Base-by-base conservation (phyloP, 1,284 basidiomycete species). In the Neotropicomus parvogracilis region DNA sequence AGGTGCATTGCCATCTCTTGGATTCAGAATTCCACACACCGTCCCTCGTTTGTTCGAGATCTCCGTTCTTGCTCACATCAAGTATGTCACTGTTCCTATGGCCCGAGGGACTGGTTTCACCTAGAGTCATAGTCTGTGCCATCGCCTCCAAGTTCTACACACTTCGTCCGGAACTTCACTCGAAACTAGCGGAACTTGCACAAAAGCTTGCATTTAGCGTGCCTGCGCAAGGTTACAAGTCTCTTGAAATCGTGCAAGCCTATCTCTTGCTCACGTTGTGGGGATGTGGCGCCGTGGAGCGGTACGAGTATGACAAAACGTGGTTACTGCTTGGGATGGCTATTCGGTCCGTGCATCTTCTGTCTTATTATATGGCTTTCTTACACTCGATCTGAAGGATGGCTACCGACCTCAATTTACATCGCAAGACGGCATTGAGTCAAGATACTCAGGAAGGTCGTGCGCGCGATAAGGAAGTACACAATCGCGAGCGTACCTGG, bases 241-340 rank as follows among this genome's bases (percentile, higher is more conserved):
- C 89, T 20, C 86, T 97, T 38, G 97, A 99, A 70, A 92, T 95
- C 54, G 89, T 93, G 5, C 92, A 95, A 63, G 91, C 91, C 0
- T 95, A 95, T 66, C 74, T 91, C 29, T 74, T 95, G 17, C 78
- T 94, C 46, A 75, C 85, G 0, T 68, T 90, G 17, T 95, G 88
- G 86, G 91, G 91, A 2, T 83, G 87, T 55, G 91, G 91, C n/a
- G 91, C 91, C 5, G 91, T 91, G 31, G 91, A 94, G 68, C 80
- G 91, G 14, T 98, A 92, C 63, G 97, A 99, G 65, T 93, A 97
- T 62, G 95, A 99, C 70, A 85, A 90, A 60, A 98, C 95, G 0
- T 99, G 95, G 94, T 66, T 92, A 58, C 74, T 92, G 42, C 74
- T 95, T 24, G 90, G 91, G 27, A 89, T 91, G 85, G 89, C 80